A percentile compares a stretch with the other conserved stretches of the same genome.
Evolutionary conservation across 2,329 filamentous ascomycete genomes (phyloP).

Genomic region (Alternaria postmessia): DNA sequence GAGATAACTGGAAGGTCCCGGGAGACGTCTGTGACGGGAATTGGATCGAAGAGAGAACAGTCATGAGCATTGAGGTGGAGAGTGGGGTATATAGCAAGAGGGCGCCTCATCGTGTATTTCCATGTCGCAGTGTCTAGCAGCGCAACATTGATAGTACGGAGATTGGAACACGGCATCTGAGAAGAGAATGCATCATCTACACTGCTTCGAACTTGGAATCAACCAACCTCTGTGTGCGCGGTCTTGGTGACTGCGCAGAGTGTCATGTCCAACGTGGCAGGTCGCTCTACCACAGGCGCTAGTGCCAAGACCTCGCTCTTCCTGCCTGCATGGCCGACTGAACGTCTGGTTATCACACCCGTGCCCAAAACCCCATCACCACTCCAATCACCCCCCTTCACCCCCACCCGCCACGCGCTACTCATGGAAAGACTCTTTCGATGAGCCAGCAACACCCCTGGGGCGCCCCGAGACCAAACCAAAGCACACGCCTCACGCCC

Average conservation of each 20-base stretch:
- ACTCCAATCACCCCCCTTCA: conserved; percentile 29
- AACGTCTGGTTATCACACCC: conserved; percentile 29
- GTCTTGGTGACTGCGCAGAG: background rate
- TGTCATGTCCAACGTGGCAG: conserved; percentile 14
- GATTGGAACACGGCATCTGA: background rate
- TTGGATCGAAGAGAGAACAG: background rate
- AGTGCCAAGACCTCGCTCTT: conserved; percentile 20
- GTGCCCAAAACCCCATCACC: conserved; percentile 26
- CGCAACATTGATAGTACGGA: background rate
- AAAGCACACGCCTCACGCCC: conserved; percentile 65
- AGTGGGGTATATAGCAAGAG: conserved; percentile 1
- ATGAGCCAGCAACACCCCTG: conserved; percentile 65
- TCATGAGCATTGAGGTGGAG: background rate
- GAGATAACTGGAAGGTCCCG: background rate
- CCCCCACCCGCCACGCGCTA: conserved; percentile 43
- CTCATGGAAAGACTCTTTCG: conserved; percentile 54
- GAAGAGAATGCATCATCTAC: background rate
- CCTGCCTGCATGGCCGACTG: conserved; percentile 11
- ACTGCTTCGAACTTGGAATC: no score
- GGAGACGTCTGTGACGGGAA: background rate
- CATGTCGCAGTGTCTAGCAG: background rate
- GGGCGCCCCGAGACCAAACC: conserved; percentile 64
- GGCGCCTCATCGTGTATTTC: background rate
- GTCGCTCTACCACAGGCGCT: conserved; percentile 5
- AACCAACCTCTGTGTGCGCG: background rate